Percentiles rank a stretch among this genome's conserved stretches.
phyloP scores from a whole-genome alignment of 2,329 filamentous ascomycete species.

The Fonsecaea erecta region DNA sequence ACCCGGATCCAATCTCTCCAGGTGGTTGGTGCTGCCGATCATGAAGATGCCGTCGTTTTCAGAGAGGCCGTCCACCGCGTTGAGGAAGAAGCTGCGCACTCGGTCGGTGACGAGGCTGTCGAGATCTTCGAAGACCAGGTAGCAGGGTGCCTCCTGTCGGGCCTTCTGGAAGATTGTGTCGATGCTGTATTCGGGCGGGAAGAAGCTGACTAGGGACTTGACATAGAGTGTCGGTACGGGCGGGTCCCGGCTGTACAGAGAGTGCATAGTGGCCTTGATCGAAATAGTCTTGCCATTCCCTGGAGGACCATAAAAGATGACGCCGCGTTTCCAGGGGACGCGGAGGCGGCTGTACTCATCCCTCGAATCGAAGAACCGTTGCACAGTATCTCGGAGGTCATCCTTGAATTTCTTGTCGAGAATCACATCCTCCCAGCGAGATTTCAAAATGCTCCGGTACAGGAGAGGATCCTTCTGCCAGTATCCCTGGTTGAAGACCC shows the following conservation, averaged over 20 bases:
- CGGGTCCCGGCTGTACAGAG: slow-evolving; percentile 43
- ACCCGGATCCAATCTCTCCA: slow-evolving; percentile 45
- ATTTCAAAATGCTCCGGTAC: slow-evolving; percentile 48
- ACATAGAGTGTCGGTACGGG: slow-evolving; percentile 49
- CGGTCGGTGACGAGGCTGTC: slow-evolving; percentile 46
- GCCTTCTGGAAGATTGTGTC: slow-evolving; percentile 45
- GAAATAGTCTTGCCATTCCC: slow-evolving; percentile 53
- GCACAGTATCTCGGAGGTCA: slow-evolving; percentile 46
- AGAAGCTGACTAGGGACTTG: slow-evolving; percentile 38
- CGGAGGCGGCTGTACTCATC: slow-evolving; percentile 49
- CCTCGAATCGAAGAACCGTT: slow-evolving; percentile 49
- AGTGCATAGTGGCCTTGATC: slow-evolving; percentile 53
- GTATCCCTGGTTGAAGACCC: slow-evolving; percentile 50
- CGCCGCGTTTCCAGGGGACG: slow-evolving; percentile 54
- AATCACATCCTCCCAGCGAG: slow-evolving; percentile 54
- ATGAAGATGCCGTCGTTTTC: slow-evolving; percentile 50
- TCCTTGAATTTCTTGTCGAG: slow-evolving; percentile 51
- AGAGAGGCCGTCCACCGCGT: slow-evolving; percentile 50
- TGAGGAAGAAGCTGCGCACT: slow-evolving; percentile 48
- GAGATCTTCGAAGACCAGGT: slow-evolving; percentile 50
- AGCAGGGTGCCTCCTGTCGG: slow-evolving; percentile 46
- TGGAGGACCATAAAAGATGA: slow-evolving; percentile 50
- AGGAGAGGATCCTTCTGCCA: slow-evolving; percentile 48
- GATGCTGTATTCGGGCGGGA: slow-evolving; percentile 33
- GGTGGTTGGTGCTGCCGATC: slow-evolving; percentile 49